Base-by-base conservation (phyloP, 768 basidiomycete genomes). In the Omphalotus guepiniiformis region DNA sequence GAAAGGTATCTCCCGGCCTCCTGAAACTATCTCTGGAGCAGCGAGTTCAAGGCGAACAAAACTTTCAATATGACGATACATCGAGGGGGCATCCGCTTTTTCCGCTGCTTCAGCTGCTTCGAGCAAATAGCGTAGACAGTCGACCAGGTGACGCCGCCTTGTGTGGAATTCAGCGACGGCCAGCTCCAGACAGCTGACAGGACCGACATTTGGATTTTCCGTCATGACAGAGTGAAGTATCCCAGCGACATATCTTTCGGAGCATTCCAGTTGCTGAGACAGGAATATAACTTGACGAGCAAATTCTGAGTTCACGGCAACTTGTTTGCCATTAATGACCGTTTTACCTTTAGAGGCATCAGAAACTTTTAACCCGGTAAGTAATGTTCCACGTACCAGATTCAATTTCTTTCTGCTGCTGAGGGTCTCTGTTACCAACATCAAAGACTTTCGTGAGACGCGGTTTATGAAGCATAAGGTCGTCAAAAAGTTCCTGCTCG, bases 261-360 rank as follows among this genome's bases (percentile, higher is more conserved):
- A 94, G 54, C 82, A 82, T 56, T 80, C 75, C 44, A 96, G 82
- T 46, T 89, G 80, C 58, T 87, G 81, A 0, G 93, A 80, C 47
- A 94, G 78, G 64, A 90, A 88, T 47, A 88, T 63, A 47, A 75
- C 79, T 62, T 89, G 89, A 41, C 78, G 80, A 12, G 81, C 82
- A 63, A 93, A 92, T 59, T 93, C 86, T 12, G 79, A 63, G 61
- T 89, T 91, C 53, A 93, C 76, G 0, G 82, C 80, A 28, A 85
- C 72, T n/a, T 80, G 70, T 56, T 76, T 79, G 25, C 85, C 82
- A 49, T 84, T 71, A 18, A 89, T 68, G 0, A 70, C 61, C 16
- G 77, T 78, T 65, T 79, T 86, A 51, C 88, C 90, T 93, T 58
- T 0, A 44, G 11, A 28, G 39, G 30, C 3, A 36, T 55, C 18